Evolutionary conservation across 371 early-diverging fungal species (phyloP), one percentile per base, ranked within the genome.

Genomic region (Mucor sp.): DNA sequence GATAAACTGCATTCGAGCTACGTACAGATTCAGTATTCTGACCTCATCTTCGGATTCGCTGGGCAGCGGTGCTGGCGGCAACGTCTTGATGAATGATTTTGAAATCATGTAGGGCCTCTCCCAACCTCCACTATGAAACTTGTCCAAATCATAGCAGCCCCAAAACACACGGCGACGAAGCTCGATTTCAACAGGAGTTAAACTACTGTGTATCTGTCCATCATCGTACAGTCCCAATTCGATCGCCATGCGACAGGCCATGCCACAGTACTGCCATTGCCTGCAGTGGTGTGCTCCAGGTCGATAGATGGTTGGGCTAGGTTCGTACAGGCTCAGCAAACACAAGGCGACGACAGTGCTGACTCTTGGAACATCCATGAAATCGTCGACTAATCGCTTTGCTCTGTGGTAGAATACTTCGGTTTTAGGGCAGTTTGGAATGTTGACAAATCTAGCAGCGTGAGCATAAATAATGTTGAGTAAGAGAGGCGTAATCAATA

Each of bases 81-180:
- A 41, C 12, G 67, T 65, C 14, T 65, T 62, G 12, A 70, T 47
- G 33, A 70, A 63, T 0, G 55, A n/a, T 6, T 41, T 33, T 1
- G 67, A 47, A n/a, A 78, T 59, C 74, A 73, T 81, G 71, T 74
- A 81, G 3, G 84, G 74, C 21, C 77, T 62, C 32, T 76, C 78
- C 67, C 70, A 74, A 14, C 72, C 74, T 3, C 59, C 62, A 50
- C 80, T 76, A 57, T 75, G 78, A 39, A 70, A 37, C 39, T 78
- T 78, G 60, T 78, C 78, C 11, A 75, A 32, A 17, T 71, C 71
- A 35, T 73, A 78, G 43, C 75, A 75, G 3, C 66, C 62, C 78
- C 78, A 78, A 57, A 75, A 75, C 0, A 71, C 67, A 25, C 65
- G 68, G 30, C 66, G 61, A 15, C 71, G 41, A 21, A 69, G 17